phyloP scores from a whole-genome alignment of 2,329 filamentous ascomycete genomes.

The Neoarthrinium moseri region DNA sequence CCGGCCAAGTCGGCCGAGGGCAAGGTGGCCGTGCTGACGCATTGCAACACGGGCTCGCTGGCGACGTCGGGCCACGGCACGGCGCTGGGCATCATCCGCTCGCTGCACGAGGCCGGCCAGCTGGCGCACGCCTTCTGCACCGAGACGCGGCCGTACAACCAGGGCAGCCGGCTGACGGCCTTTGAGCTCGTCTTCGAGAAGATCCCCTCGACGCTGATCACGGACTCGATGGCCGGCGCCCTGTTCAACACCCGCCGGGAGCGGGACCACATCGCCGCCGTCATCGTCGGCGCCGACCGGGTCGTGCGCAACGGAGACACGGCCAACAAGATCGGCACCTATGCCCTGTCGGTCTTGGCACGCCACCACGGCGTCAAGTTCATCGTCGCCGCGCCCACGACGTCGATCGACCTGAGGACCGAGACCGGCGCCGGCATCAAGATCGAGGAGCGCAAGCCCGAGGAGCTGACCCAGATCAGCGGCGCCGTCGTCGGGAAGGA shows the following conservation, averaged over 20 bases:
- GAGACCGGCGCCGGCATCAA: conserved; percentile 75
- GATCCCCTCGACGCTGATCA: conserved; percentile 88
- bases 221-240: conserved; percentile 94
- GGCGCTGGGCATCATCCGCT: conserved; percentile 89
- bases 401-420: conserved; percentile 86
- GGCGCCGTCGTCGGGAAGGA: conserved; percentile 69
- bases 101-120: conserved; percentile 63
- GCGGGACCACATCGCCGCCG: conserved; percentile 71
- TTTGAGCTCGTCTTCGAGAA: conserved; percentile 95
- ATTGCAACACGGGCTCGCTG: conserved; percentile 97
- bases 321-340: conserved; percentile 98
- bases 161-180: conserved; percentile 89
- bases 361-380: conserved; percentile 89
- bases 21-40: conserved; percentile 81
- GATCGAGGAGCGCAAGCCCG: conserved; percentile 81
- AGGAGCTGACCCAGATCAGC: conserved; percentile 82
- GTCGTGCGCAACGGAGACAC: conserved; percentile 97
- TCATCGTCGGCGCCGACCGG: conserved; percentile 92
- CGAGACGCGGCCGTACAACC: conserved; percentile 96
- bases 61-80: conserved; percentile 98
- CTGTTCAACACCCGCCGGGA: conserved; percentile 67
- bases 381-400: conserved; percentile 89
- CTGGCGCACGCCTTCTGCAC: conserved; percentile 91
- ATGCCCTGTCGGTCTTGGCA: conserved; percentile 87
- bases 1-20: conserved; percentile 44